Conservation (phyloP, 23 red algal genomes). For the Gracilariopsis chorda region DNA sequence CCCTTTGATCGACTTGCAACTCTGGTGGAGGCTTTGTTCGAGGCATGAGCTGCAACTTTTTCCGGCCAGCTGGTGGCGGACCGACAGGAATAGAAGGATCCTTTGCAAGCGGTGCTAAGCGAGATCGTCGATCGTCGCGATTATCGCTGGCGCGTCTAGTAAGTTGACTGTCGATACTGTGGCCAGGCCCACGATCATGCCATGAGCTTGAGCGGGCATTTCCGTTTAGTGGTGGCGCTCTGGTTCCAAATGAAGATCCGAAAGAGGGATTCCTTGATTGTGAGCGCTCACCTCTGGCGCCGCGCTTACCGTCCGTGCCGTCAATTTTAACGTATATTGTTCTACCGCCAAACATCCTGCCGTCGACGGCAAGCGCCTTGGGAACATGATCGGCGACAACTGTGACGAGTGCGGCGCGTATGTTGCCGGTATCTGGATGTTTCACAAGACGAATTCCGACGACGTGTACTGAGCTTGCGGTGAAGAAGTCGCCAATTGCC, state of each 20-base stretch:
- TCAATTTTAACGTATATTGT: constrained; percentile 47
- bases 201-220: neutral
- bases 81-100: constrained; percentile 59
- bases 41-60: constrained; percentile 61
- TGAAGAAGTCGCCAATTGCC: constrained; percentile 39
- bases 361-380: constrained; percentile 23
- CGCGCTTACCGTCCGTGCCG: constrained; percentile 4
- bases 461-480: neutral
- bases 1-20: constrained; percentile 24
- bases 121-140: constrained; percentile 13
- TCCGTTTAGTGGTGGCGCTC: neutral
- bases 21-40: constrained; percentile 53
- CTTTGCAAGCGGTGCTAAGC: neutral
- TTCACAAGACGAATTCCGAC: constrained; percentile 21
- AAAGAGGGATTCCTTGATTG: neutral
- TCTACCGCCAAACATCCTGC: constrained; percentile 24
- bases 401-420: constrained; percentile 45
- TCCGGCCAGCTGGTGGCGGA: constrained; percentile 47
- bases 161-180: constrained; percentile 8
- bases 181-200: neutral
- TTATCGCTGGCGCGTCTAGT: neutral
- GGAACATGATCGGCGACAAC: neutral
- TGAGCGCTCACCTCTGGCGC: neutral
- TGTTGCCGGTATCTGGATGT: constrained; percentile 37
- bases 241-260: neutral